Conservation (phyloP, 257 asterid species). For the Lycium barbarum region DNA sequence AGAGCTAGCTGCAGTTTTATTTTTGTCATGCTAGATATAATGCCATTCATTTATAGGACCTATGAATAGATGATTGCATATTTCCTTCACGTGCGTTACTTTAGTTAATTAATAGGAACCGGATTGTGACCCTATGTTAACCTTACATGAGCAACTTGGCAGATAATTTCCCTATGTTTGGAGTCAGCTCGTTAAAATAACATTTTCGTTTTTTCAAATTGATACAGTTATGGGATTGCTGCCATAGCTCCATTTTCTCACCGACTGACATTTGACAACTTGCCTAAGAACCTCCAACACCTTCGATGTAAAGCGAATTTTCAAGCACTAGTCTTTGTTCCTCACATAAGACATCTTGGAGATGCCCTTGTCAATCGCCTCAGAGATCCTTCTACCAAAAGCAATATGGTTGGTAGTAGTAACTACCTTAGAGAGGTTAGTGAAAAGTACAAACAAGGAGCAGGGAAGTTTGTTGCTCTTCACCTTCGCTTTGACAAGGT, state of each 20-base stretch:
- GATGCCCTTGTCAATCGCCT: constrained; percentile 82
- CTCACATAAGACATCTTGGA: constrained; percentile 84
- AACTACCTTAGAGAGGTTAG: no score
- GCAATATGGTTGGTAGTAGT: constrained; percentile 36
- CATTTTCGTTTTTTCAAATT: not conserved
- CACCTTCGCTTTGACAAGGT: constrained; percentile 99
- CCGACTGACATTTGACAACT: constrained; percentile 85
- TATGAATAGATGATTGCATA: not conserved
- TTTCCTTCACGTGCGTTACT: not conserved
- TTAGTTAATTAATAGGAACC: not conserved
- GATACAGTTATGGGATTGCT: constrained; percentile 83
- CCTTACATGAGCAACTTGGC: not conserved
- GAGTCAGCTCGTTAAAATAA: not conserved
- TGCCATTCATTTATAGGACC: not conserved
- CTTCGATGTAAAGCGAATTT: constrained; percentile 94
- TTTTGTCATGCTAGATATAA: not conserved
- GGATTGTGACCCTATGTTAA: not conserved
- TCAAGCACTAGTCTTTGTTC: constrained; percentile 81
- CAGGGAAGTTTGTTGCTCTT: constrained; percentile 79
- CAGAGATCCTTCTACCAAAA: constrained; percentile 54
- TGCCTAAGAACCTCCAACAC: constrained; percentile 88
- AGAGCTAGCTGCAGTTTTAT: not conserved
- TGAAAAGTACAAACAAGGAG: constrained; percentile 33
- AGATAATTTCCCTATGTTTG: not conserved
- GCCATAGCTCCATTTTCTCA: constrained; percentile 97